Evolutionary conservation across 1,284 basidiomycete genomes (phyloP).

Genomic region (Austroboletus rostrupii): DNA sequence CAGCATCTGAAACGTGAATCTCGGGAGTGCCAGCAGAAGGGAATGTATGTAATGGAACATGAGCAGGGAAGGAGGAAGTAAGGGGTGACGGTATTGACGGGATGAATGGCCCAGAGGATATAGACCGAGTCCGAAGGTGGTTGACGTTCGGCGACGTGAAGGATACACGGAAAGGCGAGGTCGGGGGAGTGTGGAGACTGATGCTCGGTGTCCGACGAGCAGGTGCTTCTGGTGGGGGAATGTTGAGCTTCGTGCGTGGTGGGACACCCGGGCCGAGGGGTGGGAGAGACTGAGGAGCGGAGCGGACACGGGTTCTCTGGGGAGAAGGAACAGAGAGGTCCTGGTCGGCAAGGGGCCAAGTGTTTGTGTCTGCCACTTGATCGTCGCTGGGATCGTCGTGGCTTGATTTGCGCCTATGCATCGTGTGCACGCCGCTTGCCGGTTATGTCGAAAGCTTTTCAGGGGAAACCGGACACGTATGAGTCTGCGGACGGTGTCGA

Average conservation of each 20-base stretch:
- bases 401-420: conserved; percentile 37
- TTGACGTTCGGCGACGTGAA: conserved; percentile 38
- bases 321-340: conserved; percentile 19
- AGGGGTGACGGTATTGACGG: conserved; percentile 39
- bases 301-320: conserved; percentile 34
- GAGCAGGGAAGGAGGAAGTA: conserved; percentile 23
- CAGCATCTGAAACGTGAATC: conserved; percentile 13
- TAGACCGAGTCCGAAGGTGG: conserved; percentile 51
- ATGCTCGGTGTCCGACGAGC: conserved; percentile 29
- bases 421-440: conserved; percentile 5
- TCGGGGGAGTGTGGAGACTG: conserved; percentile 29
- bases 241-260: conserved; percentile 10
- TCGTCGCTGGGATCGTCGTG: conserved; percentile 22
- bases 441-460: not conserved
- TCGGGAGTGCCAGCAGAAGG: conserved; percentile 25
- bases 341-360: conserved; percentile 1
- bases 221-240: conserved; percentile 37
- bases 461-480: conserved; percentile 4
- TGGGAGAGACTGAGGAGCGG: conserved; percentile 32
- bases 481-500: not conserved
- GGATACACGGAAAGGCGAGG: conserved; percentile 49
- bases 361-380: not conserved
- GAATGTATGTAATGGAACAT: conserved; percentile 25
- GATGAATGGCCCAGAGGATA: conserved; percentile 52
- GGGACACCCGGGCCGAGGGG: conserved; percentile 23